Evolutionary conservation across 306 rosid genomes (phyloP).

Genomic region (Vigna unguiculata): DNA sequence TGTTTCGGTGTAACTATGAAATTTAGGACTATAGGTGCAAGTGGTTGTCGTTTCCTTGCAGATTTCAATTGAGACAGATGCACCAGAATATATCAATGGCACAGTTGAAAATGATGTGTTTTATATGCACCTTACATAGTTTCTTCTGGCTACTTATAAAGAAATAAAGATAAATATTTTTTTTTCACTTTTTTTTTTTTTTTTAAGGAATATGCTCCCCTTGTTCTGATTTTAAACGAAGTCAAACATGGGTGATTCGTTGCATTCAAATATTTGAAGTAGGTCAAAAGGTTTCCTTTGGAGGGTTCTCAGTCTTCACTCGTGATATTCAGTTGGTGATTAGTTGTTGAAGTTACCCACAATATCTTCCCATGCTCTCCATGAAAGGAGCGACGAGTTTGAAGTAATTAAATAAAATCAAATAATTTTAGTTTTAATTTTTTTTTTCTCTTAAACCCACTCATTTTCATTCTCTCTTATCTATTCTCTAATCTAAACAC

Average conservation of each 20-base stretch:
- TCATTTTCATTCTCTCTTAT: too few species aligned
- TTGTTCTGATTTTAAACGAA: slow-evolving; percentile 1
- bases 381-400: too few species aligned
- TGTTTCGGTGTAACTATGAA: slow-evolving; percentile 25
- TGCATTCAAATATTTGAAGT: slow-evolving; percentile 7
- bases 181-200: not conserved
- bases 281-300: slow-evolving; percentile 9
- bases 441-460: too few species aligned
- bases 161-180: not conserved
- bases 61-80: too few species aligned
- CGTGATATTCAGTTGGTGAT: slow-evolving; percentile 54
- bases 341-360: slow-evolving; percentile 13
- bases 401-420: too few species aligned
- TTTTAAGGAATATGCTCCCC: not conserved
- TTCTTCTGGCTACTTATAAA: too few species aligned
- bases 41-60: not conserved
- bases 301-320: slow-evolving; percentile 42
- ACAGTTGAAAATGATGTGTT: too few species aligned
- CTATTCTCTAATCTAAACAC: too few species aligned
- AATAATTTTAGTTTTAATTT: too few species aligned
- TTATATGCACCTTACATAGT: too few species aligned
- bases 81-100: not conserved
- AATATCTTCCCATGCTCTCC: not conserved
- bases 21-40: slow-evolving; percentile 10
- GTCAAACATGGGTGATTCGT: slow-evolving; percentile 30